Evolutionary conservation across 2,329 filamentous ascomycete genomes (phyloP), one percentile per base, ranked within the genome.

Genomic region (Exophiala dermatitidis): DNA sequence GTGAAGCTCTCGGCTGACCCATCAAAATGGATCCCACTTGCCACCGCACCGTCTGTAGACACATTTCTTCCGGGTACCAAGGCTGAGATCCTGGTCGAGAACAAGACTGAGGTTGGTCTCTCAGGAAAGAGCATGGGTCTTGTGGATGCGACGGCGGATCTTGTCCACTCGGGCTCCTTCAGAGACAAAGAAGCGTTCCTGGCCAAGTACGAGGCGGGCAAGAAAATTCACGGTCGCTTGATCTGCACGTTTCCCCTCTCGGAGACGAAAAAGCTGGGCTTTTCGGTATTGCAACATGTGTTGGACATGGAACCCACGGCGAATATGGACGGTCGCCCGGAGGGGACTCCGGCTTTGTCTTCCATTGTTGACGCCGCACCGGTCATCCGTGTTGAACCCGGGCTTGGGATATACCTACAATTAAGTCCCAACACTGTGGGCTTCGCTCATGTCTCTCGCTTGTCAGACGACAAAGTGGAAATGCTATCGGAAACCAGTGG

Each of bases 361-460:
- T 95, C 90, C 2, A 82, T 86, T 0, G 80, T 86, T 42, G 74
- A 96, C 29, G 84, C 91, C 60, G 88, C 87, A 52, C 89, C 82
- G 36, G 83, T 98, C 5, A 79, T 83, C 49, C 86, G 86, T 61
- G 88, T 96, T 2, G 86, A 94, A 60, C 76, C 83, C 3, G 83
- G 84, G 2, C 80, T 91, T 56, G 94, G 93, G 49, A 75, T 96
- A 2, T 95, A 94, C 64, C 77, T 90, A 10, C 81, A 87, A 61
- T 71, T 91, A 29, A 84, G 83, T 2, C 71, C 85, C 4, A 74
- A 79, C 38, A 80, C 83, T 31, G 75, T 91, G 2, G 88, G 88
- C 6, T 98, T 96, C 65, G 90, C 94, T 26, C 93, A 98, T 69
- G 94, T 98, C 60, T 98, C 93, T 1, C 82, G 88, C 59, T 80